Percentiles rank a stretch among this genome's conserved stretches.
These are phyloP conservation scores for Neonectria punicea DNA, from an alignment of 2,329 filamentous ascomycete genomes.

Conservation along the genomic window DNA sequence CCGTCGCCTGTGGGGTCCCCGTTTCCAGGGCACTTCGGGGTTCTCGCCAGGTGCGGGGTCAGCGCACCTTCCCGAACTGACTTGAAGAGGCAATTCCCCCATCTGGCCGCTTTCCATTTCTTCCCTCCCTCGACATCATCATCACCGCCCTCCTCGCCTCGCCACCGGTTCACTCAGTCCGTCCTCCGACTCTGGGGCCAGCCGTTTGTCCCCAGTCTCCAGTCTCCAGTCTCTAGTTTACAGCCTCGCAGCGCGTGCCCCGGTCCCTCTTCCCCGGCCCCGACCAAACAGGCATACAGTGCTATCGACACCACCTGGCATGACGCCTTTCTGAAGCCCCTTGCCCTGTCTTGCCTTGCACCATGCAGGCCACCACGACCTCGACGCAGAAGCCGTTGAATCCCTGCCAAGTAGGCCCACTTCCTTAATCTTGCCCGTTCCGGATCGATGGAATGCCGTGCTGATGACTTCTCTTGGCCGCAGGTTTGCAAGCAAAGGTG, in stretches of 20 bases:
- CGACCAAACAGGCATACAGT: too few relatives aligned
- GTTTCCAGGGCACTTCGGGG: slow-evolving; percentile 1
- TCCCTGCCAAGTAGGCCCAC: slow-evolving; percentile 33
- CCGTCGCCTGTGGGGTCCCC: neutral
- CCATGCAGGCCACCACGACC: slow-evolving; percentile 33
- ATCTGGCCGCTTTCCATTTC: slow-evolving; percentile 11
- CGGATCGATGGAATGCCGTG: slow-evolving; percentile 1
- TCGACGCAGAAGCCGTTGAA: slow-evolving; percentile 33
- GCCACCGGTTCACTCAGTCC: neutral
- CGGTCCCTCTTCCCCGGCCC: neutral
- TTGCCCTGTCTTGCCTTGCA: slow-evolving; percentile 10
- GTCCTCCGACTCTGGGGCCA: neutral
- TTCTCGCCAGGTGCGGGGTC: slow-evolving; percentile 21
- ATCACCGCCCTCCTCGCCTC: slow-evolving; percentile 10
- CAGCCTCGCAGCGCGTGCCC: neutral
- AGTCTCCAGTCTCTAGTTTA: slow-evolving; percentile 1
- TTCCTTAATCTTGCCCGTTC: neutral
- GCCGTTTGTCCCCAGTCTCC: neutral
- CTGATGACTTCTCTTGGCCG: slow-evolving; percentile 5
- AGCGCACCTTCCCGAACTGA: slow-evolving; percentile 11
- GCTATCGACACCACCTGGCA: neutral
- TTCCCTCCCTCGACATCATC: slow-evolving; percentile 17
- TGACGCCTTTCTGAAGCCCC: slow-evolving; percentile 3
- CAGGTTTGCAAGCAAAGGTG: slow-evolving; percentile 39
- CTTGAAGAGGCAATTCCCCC: slow-evolving; percentile 32